Percentiles rank a stretch among this genome's conserved stretches.
Evolutionary conservation across 257 asterid species (phyloP).

Genomic region (Rauvolfia tetraphylla): DNA sequence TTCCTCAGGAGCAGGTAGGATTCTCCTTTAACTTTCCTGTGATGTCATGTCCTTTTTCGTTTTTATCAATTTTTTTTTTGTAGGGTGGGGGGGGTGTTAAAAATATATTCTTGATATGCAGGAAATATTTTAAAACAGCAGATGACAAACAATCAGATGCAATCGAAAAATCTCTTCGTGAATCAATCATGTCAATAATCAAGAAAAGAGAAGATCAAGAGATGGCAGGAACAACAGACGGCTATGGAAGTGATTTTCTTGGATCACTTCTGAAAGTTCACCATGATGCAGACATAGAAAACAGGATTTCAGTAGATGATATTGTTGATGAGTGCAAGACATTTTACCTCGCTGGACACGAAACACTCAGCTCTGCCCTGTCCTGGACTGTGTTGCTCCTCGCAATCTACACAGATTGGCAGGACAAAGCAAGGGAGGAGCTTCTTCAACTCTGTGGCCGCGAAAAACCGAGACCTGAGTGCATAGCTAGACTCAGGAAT

Average conservation of each 20-base stretch:
- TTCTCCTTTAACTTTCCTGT: neutral
- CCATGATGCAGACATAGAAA: slow-evolving; percentile 24
- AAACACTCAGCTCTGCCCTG: slow-evolving; percentile 41
- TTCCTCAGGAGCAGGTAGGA: slow-evolving; percentile 16
- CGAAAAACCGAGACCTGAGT: slow-evolving; percentile 12
- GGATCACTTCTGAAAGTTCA: slow-evolving; percentile 46
- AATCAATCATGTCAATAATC: slow-evolving; percentile 31
- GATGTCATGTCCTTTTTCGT: neutral
- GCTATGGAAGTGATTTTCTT: slow-evolving; percentile 46
- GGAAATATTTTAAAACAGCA: slow-evolving; percentile 21
- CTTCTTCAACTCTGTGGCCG: slow-evolving; percentile 18
- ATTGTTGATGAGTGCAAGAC: slow-evolving; percentile 59
- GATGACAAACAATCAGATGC: slow-evolving; percentile 45
- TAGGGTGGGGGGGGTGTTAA: too few relatives aligned
- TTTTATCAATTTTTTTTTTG: too few relatives aligned
- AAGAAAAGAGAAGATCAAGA: slow-evolving; percentile 33
- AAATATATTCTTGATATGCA: slow-evolving; percentile 12
- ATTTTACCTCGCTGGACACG: slow-evolving; percentile 60
- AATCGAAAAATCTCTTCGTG: slow-evolving; percentile 31
- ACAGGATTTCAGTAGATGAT: slow-evolving; percentile 32
- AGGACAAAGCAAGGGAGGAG: slow-evolving; percentile 43
- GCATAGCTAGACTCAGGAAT: slow-evolving; percentile 13
- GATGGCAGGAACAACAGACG: slow-evolving; percentile 24
- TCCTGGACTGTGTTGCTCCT: slow-evolving; percentile 47
- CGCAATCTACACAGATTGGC: slow-evolving; percentile 58